These are phyloP conservation scores for Pinus taeda DNA, from an alignment of 75 land plant genomes.

Conservation along the genomic window DNA sequence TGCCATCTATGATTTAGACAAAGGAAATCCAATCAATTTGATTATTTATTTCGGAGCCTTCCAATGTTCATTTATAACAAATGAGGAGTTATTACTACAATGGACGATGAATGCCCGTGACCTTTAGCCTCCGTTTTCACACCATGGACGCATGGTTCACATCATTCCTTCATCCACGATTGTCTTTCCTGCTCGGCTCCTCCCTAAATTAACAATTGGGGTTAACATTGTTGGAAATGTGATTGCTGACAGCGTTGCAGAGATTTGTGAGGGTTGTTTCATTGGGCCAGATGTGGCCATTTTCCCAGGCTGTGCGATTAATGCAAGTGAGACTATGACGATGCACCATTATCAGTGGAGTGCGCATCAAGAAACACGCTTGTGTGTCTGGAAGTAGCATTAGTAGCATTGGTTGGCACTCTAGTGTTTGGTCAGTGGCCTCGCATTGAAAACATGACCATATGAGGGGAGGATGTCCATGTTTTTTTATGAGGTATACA, in stretches of 20 bases:
- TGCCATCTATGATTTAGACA: too few relatives aligned
- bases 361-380: constrained; percentile 81
- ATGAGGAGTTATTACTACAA: too few relatives aligned
- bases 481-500: constrained; percentile 81
- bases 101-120: too few relatives aligned
- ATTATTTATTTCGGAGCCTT: too few relatives aligned
- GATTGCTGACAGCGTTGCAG: constrained; percentile 64
- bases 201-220: constrained; percentile 47
- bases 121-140: too few relatives aligned
- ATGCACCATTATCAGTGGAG: constrained; percentile 95
- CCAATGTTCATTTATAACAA: too few relatives aligned
- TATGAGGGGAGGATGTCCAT: constrained; percentile 92
- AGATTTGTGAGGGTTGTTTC: constrained; percentile 87
- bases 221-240: constrained; percentile 75
- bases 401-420: constrained; percentile 97
- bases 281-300: constrained; percentile 95
- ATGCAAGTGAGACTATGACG: constrained; percentile 75
- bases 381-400: constrained; percentile 84
- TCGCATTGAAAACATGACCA: constrained; percentile 88
- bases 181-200: too few relatives aligned
- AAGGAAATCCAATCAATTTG: too few relatives aligned
- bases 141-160: too few relatives aligned
- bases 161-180: too few relatives aligned
- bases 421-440: constrained; percentile 95
- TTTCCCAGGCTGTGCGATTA: constrained; percentile 83